Evolutionary conservation across 306 rosid species (phyloP).

Genomic region (Acacia crassicarpa): DNA sequence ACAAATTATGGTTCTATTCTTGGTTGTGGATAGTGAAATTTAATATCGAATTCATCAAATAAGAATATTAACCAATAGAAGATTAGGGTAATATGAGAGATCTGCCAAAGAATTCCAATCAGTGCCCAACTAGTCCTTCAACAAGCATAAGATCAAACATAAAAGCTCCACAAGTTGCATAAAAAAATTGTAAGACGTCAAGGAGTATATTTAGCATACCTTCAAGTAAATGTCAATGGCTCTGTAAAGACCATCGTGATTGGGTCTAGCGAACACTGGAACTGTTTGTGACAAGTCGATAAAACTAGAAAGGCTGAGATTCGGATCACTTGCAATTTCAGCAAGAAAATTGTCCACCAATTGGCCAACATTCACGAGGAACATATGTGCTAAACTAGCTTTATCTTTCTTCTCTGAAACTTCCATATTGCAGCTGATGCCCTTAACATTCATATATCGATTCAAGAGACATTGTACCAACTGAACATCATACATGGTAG

Average conservation of each 20-base stretch:
- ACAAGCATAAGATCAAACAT: neutral
- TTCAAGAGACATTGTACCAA: conserved; percentile 67
- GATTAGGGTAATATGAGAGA: neutral
- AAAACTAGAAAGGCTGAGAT: conserved; percentile 61
- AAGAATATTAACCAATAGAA: neutral
- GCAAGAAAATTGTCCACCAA: conserved; percentile 72
- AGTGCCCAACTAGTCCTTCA: neutral
- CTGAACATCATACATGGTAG: conserved; percentile 63
- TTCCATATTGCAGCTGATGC: conserved; percentile 28
- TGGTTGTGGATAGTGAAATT: neutral
- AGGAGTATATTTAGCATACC: conserved; percentile 47
- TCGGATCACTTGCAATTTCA: conserved; percentile 72
- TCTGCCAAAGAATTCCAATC: neutral
- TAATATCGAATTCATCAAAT: neutral
- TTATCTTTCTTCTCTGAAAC: conserved; percentile 51
- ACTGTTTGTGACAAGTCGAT: conserved; percentile 62
- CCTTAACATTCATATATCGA: conserved; percentile 53
- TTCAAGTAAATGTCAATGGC: conserved; percentile 80
- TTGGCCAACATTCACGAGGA: conserved; percentile 69
- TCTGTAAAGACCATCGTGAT: conserved; percentile 80
- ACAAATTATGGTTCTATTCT: neutral
- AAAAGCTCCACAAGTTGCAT: neutral
- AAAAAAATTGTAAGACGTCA: neutral
- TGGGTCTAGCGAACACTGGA: conserved; percentile 73
- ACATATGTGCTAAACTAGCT: conserved; percentile 52